Evolutionary conservation across 2,329 filamentous ascomycete species (phyloP).

Genomic region (Chalara sp.): DNA sequence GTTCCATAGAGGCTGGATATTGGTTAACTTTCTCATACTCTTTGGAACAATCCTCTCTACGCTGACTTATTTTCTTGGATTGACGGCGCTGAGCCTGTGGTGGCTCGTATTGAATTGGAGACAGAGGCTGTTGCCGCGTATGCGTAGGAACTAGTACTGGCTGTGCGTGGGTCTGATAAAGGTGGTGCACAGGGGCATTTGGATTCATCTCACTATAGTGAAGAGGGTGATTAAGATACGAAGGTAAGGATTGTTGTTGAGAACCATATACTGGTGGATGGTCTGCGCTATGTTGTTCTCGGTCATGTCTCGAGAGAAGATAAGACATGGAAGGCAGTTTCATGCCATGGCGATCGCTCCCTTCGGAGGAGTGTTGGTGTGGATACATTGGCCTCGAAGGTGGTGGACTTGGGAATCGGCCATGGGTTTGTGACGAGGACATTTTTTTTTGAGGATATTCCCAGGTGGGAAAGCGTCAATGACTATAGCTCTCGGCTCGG

Average conservation of each 20-base stretch:
- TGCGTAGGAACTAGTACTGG: not conserved
- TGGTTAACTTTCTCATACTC: not conserved
- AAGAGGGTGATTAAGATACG: not conserved
- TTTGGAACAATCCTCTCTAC: not conserved
- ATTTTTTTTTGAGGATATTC: too few species aligned
- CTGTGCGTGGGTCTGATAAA: not conserved
- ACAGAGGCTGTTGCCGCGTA: not conserved
- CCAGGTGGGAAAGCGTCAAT: too few species aligned
- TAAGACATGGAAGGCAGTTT: not conserved
- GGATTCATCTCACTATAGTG: not conserved
- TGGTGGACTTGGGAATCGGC: too few species aligned
- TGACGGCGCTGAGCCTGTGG: not conserved
- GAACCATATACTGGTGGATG: not conserved
- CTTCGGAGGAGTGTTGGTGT: too few species aligned
- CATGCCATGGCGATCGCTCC: too few species aligned
- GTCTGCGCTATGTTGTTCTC: not conserved
- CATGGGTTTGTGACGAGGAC: too few species aligned
- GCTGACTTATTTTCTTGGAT: constrained; percentile 1
- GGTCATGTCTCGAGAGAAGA: not conserved
- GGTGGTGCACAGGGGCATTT: not conserved
- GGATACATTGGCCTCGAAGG: too few species aligned
- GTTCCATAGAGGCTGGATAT: not conserved
- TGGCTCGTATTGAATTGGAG: not conserved
- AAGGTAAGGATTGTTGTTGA: not conserved
- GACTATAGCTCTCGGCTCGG: too few species aligned